Conservation (phyloP, 768 basidiomycete genomes). For the Boletus rubroflammeus region DNA sequence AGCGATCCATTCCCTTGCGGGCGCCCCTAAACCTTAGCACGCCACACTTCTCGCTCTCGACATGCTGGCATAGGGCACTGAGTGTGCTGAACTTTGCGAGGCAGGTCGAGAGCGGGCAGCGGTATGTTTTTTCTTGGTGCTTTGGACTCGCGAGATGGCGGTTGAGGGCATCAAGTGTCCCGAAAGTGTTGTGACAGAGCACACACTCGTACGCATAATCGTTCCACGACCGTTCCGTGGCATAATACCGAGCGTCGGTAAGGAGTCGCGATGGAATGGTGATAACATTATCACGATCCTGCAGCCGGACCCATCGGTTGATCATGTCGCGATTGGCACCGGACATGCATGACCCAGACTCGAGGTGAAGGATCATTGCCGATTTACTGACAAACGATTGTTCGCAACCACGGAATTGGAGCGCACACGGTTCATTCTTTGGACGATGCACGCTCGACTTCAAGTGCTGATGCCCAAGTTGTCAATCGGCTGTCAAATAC, state of each 20-base stretch:
- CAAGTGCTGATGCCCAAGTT: conserved; percentile 38
- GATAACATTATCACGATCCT: conserved; percentile 48
- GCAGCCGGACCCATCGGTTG: conserved; percentile 34
- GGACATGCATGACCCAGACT: conserved; percentile 54
- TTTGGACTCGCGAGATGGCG: conserved; percentile 61
- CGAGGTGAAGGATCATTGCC: conserved; percentile 60
- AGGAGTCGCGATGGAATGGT: conserved; percentile 55
- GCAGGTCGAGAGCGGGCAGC: conserved; percentile 52
- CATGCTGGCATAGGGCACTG: conserved; percentile 59
- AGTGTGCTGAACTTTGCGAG: conserved; percentile 43
- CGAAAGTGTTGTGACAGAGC: conserved; percentile 48
- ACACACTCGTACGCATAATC: conserved; percentile 55
- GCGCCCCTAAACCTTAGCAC: conserved; percentile 46
- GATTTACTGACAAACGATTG: conserved; percentile 48
- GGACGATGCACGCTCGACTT: conserved; percentile 50
- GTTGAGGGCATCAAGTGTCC: conserved; percentile 46
- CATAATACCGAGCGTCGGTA: conserved; percentile 23
- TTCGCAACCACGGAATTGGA: conserved; percentile 38
- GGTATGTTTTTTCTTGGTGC: conserved; percentile 51
- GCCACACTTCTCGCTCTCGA: conserved; percentile 61
- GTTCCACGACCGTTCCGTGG: conserved; percentile 42
- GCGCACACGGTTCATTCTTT: conserved; percentile 36
- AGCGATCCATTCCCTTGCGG: conserved; percentile 35
- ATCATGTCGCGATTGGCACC: conserved; percentile 41
- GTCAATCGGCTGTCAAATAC: background rate